A percentile compares a stretch with the other conserved stretches of the same genome.
phyloP scores from a whole-genome alignment of 2,329 filamentous ascomycete genomes.

The Sphaerulina populicola region DNA sequence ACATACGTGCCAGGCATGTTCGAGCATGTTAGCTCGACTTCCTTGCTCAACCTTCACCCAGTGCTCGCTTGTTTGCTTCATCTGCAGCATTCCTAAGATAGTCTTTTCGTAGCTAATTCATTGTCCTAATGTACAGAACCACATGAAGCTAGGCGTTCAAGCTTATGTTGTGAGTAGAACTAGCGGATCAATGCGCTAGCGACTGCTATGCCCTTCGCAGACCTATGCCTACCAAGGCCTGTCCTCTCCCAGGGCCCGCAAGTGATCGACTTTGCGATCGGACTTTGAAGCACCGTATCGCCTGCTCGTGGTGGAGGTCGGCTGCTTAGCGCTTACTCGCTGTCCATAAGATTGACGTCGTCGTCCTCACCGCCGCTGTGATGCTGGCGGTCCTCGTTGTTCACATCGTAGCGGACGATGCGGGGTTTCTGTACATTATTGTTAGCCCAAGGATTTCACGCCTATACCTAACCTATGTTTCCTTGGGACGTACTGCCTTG shows the following conservation, averaged over 20 bases:
- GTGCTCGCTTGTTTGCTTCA: not conserved
- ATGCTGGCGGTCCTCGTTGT: not conserved
- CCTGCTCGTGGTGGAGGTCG: not conserved
- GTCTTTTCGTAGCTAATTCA: not conserved
- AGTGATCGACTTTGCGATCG: not conserved
- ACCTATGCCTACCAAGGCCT: not conserved
- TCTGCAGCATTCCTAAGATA: not conserved
- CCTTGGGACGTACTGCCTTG: slow-evolving; percentile 2
- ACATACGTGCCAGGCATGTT: slow-evolving; percentile 4
- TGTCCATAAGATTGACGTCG: slow-evolving; percentile 3
- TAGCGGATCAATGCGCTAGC: not conserved
- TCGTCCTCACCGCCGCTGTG: slow-evolving; percentile 5
- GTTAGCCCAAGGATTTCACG: not conserved
- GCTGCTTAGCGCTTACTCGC: slow-evolving; percentile 1
- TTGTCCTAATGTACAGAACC: slow-evolving; percentile 3
- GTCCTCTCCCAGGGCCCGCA: not conserved
- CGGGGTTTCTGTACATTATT: no score
- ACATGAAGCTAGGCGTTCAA: not conserved
- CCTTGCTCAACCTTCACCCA: slow-evolving; percentile 1
- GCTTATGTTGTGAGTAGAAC: no score
- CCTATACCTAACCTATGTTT: slow-evolving; percentile 3
- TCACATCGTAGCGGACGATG: not conserved
- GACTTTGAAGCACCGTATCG: not conserved
- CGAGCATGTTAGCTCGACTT: slow-evolving; percentile 1
- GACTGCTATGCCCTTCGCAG: not conserved